Base-by-base conservation (phyloP, 1,139 yeast species). In the Spathaspora sp. region DNA sequence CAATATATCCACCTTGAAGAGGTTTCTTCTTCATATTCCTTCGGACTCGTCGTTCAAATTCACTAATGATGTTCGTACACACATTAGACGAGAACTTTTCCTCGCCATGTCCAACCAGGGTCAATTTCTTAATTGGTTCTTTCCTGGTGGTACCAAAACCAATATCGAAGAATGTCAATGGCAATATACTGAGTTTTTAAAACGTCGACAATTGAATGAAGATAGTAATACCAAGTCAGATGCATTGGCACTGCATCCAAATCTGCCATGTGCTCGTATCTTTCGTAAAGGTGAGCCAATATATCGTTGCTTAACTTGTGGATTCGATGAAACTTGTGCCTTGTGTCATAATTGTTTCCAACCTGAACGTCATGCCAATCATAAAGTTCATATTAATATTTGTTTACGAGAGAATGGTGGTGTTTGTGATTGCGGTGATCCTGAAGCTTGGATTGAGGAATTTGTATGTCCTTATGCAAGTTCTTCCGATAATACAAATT, bases 331-430 rank as follows among this genome's bases (percentile, higher is more conserved):
- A 44, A 84, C 95, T 0, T 87, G 96, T 65, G 96, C 93, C 0
- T 67, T 93, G 23, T 93, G 99, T 60, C 78, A 84, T 7, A 72
- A 78, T 53, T 93, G 99, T 61, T 93, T 74, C 65, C 81, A 82
- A 47, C 82, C 83, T 2, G 82, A 80, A 4, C 75, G 77, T 47
- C 99, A 93, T 64, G 61, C 64, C 29, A 95, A 83, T 43, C 99
- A 93, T 62, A 81, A 83, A 40, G 86, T 88, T 11, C 82, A 85
- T 45, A 80, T 87, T 13, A 78, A 84, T 38, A 82, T 89, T 11
- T 84, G 91, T 45, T 84, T 81, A 47, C 70, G 93, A 44, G 96
- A 89, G 50, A 86, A 84, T 53, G 96, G 97, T 4, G 97, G 97
- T 1, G 90, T 90, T 5, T 81, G 86, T 58, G 86, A 81, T 54